These are phyloP conservation scores for Alternaria conjuncta DNA, from an alignment of 2,329 filamentous ascomycete genomes.

Conservation along the genomic window DNA sequence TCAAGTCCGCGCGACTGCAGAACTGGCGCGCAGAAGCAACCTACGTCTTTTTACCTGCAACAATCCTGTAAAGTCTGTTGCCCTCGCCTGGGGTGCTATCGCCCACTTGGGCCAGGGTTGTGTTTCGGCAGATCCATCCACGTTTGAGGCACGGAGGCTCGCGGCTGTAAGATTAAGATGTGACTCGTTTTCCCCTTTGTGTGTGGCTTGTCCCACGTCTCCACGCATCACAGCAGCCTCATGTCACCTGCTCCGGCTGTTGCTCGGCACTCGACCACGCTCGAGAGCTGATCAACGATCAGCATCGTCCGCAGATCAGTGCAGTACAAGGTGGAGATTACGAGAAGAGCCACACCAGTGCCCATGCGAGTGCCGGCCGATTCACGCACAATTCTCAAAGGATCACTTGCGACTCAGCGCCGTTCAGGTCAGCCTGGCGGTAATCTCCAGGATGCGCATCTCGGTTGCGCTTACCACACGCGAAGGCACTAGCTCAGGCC, in stretches of 20 bases:
- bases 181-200: conserved; percentile 3
- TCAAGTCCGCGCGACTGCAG: conserved; percentile 4
- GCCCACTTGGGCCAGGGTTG: neutral
- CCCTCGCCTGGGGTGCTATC: neutral
- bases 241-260: conserved; percentile 11
- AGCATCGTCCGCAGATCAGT: conserved; percentile 1
- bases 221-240: conserved; percentile 7
- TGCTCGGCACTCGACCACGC: conserved; percentile 7
- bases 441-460: conserved; percentile 11
- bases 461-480: conserved; percentile 17
- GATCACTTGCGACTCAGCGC: neutral
- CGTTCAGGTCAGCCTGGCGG: conserved; percentile 5
- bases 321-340: neutral
- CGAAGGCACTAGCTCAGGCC: conserved; percentile 6
- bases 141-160: neutral
- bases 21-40: conserved; percentile 1
- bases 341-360: neutral
- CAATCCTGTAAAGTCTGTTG: neutral
- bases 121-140: conserved; percentile 3
- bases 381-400: neutral
- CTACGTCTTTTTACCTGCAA: neutral
- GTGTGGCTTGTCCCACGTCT: conserved; percentile 4
- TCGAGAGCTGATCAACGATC: neutral
- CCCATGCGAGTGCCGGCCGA: neutral
- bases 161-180: conserved; percentile 6